Evolutionary conservation across 2,329 filamentous ascomycete genomes (phyloP).

Genomic region (Ophiocordyceps sinensis): DNA sequence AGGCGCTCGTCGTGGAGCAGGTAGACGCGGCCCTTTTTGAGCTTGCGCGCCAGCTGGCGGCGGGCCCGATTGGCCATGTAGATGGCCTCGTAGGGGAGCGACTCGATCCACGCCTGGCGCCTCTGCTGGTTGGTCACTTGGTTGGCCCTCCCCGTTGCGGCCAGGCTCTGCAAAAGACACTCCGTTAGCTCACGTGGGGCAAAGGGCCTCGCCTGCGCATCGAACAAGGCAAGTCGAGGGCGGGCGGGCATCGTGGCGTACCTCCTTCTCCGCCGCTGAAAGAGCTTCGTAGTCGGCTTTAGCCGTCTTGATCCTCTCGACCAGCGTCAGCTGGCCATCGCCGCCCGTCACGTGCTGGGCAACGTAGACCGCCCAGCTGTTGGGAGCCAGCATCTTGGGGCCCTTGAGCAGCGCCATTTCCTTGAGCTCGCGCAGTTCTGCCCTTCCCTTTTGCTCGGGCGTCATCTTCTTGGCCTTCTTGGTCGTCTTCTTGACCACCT

Average conservation of each 20-base stretch:
- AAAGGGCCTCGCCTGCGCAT: too few species aligned
- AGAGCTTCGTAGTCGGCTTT: constrained; percentile 23
- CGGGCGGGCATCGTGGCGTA: constrained; percentile 14
- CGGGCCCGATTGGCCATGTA: constrained; percentile 33
- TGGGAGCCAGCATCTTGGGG: constrained; percentile 17
- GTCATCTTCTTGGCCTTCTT: constrained; percentile 11
- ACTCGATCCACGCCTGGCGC: constrained; percentile 34
- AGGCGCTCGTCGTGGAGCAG: constrained; percentile 31
- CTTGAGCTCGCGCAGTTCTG: constrained; percentile 21
- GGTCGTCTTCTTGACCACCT: constrained; percentile 10
- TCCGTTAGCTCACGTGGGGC: constrained; percentile 1
- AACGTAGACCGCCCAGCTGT: constrained; percentile 24
- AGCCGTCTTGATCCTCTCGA: constrained; percentile 12
- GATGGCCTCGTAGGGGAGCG: constrained; percentile 24
- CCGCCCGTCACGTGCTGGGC: constrained; percentile 13
- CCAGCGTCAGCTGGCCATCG: constrained; percentile 6
- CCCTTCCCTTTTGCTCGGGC: constrained; percentile 22
- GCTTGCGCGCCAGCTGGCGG: constrained; percentile 21
- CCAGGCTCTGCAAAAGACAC: constrained; percentile 13
- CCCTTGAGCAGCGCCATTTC: constrained; percentile 25
- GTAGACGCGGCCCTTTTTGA: constrained; percentile 9
- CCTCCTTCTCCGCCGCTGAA: constrained; percentile 25
- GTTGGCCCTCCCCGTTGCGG: constrained; percentile 23
- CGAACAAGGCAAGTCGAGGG: neutral
- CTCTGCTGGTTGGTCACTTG: constrained; percentile 21